Evolutionary conservation across 768 basidiomycete genomes (phyloP).

Genomic region (Serendipita vermifera): DNA sequence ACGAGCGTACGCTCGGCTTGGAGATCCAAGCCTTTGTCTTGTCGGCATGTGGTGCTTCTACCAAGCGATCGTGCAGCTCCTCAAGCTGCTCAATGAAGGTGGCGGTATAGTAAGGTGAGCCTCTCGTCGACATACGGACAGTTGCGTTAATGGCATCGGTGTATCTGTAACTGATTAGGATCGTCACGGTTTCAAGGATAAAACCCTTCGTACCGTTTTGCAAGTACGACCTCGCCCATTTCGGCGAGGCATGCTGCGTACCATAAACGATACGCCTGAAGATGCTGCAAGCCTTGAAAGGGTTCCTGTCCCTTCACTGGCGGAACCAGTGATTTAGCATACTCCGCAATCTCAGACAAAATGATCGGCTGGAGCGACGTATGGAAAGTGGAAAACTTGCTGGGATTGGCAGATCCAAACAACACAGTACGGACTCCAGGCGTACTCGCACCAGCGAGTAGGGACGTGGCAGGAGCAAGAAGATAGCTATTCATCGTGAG

Average conservation of each 20-base stretch:
- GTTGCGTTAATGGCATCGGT: constrained; percentile 72
- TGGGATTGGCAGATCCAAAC: constrained; percentile 55
- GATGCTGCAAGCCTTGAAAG: constrained; percentile 67
- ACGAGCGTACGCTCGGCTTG: constrained; percentile 82
- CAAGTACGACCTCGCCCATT: constrained; percentile 60
- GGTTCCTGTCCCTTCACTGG: constrained; percentile 72
- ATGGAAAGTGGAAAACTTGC: constrained; percentile 35
- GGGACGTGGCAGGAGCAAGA: constrained; percentile 68
- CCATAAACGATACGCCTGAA: constrained; percentile 79
- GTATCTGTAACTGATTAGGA: constrained; percentile 44
- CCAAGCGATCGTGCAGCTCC: constrained; percentile 64
- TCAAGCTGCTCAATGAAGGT: constrained; percentile 61
- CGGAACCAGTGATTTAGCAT: constrained; percentile 66
- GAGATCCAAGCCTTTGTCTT: constrained; percentile 74
- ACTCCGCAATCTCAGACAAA: constrained; percentile 85
- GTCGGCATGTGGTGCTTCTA: constrained; percentile 57
- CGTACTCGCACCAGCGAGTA: constrained; percentile 56
- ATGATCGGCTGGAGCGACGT: constrained; percentile 65
- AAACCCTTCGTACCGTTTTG: constrained; percentile 46
- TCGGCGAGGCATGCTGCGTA: constrained; percentile 69
- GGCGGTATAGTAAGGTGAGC: constrained; percentile 53
- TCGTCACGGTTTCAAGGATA: constrained; percentile 4
- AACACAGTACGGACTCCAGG: constrained; percentile 56
- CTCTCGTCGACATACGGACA: constrained; percentile 34
- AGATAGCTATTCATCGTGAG: constrained; percentile 47